phyloP scores from a whole-genome alignment of 2,329 filamentous ascomycete species.

The Penicillium digitatum region DNA sequence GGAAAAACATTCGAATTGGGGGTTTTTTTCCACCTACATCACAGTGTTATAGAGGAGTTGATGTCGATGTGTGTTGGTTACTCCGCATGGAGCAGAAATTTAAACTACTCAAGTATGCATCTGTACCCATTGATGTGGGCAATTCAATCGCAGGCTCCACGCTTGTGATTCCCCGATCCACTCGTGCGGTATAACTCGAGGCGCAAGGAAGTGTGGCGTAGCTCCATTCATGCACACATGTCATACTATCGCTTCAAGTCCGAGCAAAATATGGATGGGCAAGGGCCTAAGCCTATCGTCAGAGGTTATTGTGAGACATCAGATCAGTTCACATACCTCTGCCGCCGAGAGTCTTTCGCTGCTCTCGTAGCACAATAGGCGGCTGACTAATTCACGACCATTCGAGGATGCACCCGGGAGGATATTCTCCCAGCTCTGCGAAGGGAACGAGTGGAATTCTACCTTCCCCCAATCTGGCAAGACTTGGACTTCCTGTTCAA shows the following conservation, averaged over 20 bases:
- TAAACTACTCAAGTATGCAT: neutral
- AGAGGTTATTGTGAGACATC: constrained; percentile 9
- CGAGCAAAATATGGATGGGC: constrained; percentile 38
- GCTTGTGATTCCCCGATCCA: neutral
- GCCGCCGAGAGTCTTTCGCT: constrained; percentile 62
- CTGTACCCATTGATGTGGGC: neutral
- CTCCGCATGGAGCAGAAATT: neutral
- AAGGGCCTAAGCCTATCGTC: constrained; percentile 31
- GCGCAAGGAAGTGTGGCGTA: constrained; percentile 7
- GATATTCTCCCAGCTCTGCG: constrained; percentile 64
- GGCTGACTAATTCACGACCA: constrained; percentile 63
- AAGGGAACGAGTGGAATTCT: constrained; percentile 71
- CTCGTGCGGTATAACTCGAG: constrained; percentile 3
- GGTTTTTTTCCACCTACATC: too few relatives aligned
- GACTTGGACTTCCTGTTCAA: constrained; percentile 34
- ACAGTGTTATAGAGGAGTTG: too few relatives aligned
- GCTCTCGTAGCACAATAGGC: constrained; percentile 70
- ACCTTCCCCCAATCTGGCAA: constrained; percentile 87
- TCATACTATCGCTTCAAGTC: constrained; percentile 8
- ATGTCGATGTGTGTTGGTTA: too few relatives aligned
- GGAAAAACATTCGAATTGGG: neutral
- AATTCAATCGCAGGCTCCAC: constrained; percentile 4
- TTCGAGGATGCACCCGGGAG: constrained; percentile 57
- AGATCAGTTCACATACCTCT: constrained; percentile 46
- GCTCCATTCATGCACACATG: neutral